phyloP scores from a whole-genome alignment of 257 asterid species.

The Nicotiana attenuata region DNA sequence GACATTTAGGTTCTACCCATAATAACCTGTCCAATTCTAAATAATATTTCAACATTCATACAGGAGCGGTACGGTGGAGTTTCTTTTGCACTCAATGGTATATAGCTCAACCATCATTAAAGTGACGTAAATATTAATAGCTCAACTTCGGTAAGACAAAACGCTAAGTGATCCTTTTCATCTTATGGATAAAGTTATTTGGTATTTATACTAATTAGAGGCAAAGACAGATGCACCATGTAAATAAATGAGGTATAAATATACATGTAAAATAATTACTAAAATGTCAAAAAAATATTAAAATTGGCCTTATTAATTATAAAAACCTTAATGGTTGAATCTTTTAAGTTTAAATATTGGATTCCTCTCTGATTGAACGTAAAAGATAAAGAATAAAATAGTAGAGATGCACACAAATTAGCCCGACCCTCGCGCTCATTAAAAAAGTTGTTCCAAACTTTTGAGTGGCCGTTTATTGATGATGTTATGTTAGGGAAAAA shows the following conservation, averaged over 20 bases:
- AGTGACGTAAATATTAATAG: neutral
- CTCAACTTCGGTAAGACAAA: neutral
- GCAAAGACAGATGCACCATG: neutral
- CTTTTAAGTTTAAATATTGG: too few relatives aligned
- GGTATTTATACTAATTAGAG: neutral
- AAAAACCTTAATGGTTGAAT: too few relatives aligned
- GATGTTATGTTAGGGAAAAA: constrained; percentile 3
- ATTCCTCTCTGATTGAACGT: too few relatives aligned
- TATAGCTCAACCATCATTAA: neutral
- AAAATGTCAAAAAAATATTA: neutral
- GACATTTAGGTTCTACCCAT: neutral
- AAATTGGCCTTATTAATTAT: too few relatives aligned
- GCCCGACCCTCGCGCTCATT: neutral
- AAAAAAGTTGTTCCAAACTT: neutral
- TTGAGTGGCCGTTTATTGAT: neutral
- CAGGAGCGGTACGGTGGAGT: neutral
- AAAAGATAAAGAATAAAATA: too few relatives aligned
- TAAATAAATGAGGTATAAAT: neutral
- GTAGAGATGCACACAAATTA: too few relatives aligned
- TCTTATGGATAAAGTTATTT: neutral
- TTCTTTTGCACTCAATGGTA: neutral
- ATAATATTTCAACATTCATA: neutral
- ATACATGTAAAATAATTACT: neutral
- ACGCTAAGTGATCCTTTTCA: neutral
- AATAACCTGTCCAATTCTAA: neutral